Base-by-base conservation (phyloP, 1,284 basidiomycete species). In the Ceratobasidium sp. region DNA sequence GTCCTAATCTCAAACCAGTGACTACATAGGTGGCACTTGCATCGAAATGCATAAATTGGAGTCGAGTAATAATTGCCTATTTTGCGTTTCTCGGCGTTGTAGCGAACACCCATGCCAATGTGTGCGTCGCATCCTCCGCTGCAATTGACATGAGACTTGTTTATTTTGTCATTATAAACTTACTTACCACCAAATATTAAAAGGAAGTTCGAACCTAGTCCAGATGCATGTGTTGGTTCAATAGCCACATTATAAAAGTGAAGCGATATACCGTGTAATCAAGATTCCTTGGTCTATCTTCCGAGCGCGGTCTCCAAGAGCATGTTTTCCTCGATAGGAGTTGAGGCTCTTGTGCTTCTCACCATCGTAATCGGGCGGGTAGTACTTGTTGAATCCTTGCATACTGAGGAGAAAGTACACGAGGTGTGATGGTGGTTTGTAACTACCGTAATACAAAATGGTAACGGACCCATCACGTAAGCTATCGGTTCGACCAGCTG, bases 1-100 rank as follows among this genome's bases (percentile, higher is more conserved):
- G 97, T 99, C 73, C 95, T 87, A 67, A 99, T 95, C 80, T 97
- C 96, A 73, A 99, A 98, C 91, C 92, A 94, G 25, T 88, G 88
- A 70, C 87, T 86, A 76, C 97, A 99, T 1, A 96, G 80, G 77
- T 97, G 94, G 76, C 97, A 99, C 83, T 98, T 99, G 80, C 96
- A 99, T 42, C 92, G 85, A 77, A 99, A 99, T 0, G 88, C 91
- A 78, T 84, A 98, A 65, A 99, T 97, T 1, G 95, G 93, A 0
- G 96, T 98, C 0, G 90, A 91, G 76, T 93, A 94, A 80, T 99
- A 99, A 73, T 87, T 88, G n/a, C 96, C 97, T 20, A 97, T 86
- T 79, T 96, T 97, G 80, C 90, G 90, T 84, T 99, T 99, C 78
- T 98, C 94, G 0, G 97, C 97, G 75, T 99, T 99, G 83, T 97